phyloP scores from a whole-genome alignment of 2,329 filamentous ascomycete genomes.

The Talaromyces rugulosus region DNA sequence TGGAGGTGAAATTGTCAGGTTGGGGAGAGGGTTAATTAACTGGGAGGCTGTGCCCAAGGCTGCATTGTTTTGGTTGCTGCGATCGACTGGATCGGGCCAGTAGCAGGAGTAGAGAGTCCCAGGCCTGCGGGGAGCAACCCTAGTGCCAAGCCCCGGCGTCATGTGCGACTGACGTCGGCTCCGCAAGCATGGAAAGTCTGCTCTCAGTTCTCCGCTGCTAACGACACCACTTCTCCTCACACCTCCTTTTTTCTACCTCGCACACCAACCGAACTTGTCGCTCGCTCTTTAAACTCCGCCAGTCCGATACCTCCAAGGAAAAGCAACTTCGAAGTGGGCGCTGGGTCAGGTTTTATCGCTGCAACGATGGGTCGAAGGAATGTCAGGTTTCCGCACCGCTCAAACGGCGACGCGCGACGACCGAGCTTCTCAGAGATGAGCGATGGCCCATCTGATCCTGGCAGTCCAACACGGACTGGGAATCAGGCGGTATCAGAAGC shows the following conservation, averaged over 20 bases:
- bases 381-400: conserved; percentile 14
- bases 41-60: not conserved
- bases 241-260: not conserved
- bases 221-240: not conserved
- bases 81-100: not conserved
- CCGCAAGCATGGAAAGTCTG: not conserved
- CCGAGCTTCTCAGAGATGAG: conserved; percentile 12
- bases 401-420: conserved; percentile 12
- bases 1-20: not conserved
- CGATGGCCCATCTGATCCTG: conserved; percentile 4
- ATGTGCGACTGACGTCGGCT: not conserved
- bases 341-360: not conserved
- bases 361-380: conserved; percentile 13
- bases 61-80: not conserved
- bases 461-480: conserved; percentile 3
- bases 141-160: conserved; percentile 1
- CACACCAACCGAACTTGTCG: not conserved
- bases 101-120: too few species aligned
- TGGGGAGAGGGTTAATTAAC: not conserved
- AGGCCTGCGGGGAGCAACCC: not conserved
- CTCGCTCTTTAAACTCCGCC: not conserved
- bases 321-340: not conserved
- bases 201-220: not conserved
- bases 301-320: not conserved
- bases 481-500: conserved; percentile 21